Base-by-base conservation (phyloP, 2,329 filamentous ascomycete genomes). In the Arachnopeziza araneosa region DNA sequence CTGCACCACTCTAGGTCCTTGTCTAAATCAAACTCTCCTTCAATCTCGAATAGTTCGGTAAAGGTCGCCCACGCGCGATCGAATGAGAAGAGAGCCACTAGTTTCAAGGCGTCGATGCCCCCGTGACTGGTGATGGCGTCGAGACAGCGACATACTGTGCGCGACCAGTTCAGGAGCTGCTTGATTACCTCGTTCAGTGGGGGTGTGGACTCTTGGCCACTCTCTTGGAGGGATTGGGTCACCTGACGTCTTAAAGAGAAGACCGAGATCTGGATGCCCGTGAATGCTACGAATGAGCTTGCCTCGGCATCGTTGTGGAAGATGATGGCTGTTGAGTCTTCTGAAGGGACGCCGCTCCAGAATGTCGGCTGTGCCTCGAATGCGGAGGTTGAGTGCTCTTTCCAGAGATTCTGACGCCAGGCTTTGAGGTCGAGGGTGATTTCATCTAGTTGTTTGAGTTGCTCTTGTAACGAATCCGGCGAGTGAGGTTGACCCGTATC, bases 41-140 rank as follows among this genome's bases (percentile, higher is more conserved):
- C 24, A 57, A 55, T 56, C 19, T 56, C 21, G 4, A 50, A 52
- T 56, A 64, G 44, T 21, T 58, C 57, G 1, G 48, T 2, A 52
- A 64, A 64, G 3, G 59, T 55, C 9, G 21, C 32, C 60, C 63
- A 64, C 9, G 63, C 63, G 19, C 48, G 48, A 54, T 60, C 57
- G 36, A 64, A 63, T 1, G 63, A 44, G 21, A 61, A 61, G 1
- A 64, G 24, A 32, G 54, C 59, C 5, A 53, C 4, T 1, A 61
- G 24, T 24, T 56, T 58, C 23, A 59, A 60, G 2, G 57, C 49
- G 7, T 61, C 57, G 17, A 52, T 61, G 5, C 50, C 32, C 24
- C 60, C 55, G 2, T 56, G 23, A 14, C 56, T 57, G 30, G 63
- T 58, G 23, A 64, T 61, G 50, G 63, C 60, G 17, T 64, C 63